Base-by-base conservation (phyloP, 352 stramenopile genomes). In the Phytophthora sp. region DNA sequence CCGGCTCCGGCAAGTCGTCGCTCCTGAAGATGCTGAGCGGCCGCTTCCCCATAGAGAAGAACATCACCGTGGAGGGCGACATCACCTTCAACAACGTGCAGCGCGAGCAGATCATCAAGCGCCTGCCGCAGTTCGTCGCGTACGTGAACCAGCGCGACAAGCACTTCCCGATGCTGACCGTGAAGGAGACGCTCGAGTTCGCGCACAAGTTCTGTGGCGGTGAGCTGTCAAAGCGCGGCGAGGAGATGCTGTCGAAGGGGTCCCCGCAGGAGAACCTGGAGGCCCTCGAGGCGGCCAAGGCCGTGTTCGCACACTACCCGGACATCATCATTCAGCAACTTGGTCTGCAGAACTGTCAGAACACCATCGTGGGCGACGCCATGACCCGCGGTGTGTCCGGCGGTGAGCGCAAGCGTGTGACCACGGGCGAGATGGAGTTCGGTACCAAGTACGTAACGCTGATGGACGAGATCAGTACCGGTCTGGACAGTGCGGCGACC, bases 391-490 rank as follows among this genome's bases (percentile, higher is more conserved):
- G 84, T 18, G 62, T 93, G 20, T 91, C 80, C 1, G 82, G 84
- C 35, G 82, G 84, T 6, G 44, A 81, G n/a, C n/a, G n/a, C n/a
- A n/a, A n/a, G n/a, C n/a, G n/a, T n/a, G n/a, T n/a, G n/a, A n/a
- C n/a, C n/a, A n/a, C n/a, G n/a, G n/a, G n/a, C n/a, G n/a, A n/a
- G n/a, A n/a, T n/a, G n/a, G n/a, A n/a, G n/a, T n/a, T 91, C 43
- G 71, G 74, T 27, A 66, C 73, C 32, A 77, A 82, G 60, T 81
- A 77, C 46, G 75, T 97, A 23, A 59, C 83, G 12, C 85, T 92
- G 41, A 82, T 84, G 62, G 92, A 98, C 68, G 85, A 96, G 74
- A 96, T 98, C 62, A 94, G 79, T 56, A 98, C 91, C 18, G 94
- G 94, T 6, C 77, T 98, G 71, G 45, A n/a, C n/a, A n/a, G n/a